Base-by-base conservation (phyloP, 73 alveolate species). In the Paramecium tetraurelia region DNA sequence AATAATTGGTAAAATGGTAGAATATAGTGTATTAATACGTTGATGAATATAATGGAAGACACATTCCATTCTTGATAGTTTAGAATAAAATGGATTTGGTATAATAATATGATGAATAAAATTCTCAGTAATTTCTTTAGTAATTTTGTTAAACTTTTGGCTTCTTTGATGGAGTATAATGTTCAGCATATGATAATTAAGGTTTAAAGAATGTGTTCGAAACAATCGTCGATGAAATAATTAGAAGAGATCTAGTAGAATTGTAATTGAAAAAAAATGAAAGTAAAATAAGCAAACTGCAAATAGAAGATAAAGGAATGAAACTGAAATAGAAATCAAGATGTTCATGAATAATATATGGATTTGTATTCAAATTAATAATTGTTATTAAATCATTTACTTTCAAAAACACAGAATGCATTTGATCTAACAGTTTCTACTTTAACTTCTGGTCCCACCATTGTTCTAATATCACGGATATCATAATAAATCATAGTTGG, bases 401-500 rank as follows among this genome's bases (percentile, higher is more conserved):
- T 59, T 59, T 59, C 77, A 59, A 98, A 96, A 86, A 97, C 95
- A 95, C 99, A 98, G 93, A 98, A 95, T 44, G 98, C 96, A 95
- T 98, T 98, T 20, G 93, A 96, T 95, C 97, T 97, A 53, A 99
- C 96, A 48, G 96, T 95, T 59, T 95, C 92, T 86, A 98, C 95
- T 71, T 97, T 96, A 18, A 97, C 99, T 86, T 97, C 98, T 84
- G 98, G 99, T 33, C 99, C 99, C 93, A 98, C 97, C 93, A 98
- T 93, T 27, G 97, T 99, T 95, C 99, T 96, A 85, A 98, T 98
- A 77, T 98, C 98, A 35, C 86, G 93, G 85, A 98, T 93, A 83
- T 97, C 98, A 93, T 98, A 98, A 95, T 98, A 97, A 75, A 98
- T 98, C 99, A 98, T 98, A 76, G 99, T 98, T 85, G 99, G 99